These are phyloP conservation scores for Botrytis galanthina DNA, from an alignment of 2,329 filamentous ascomycete species.

Conservation along the genomic window DNA sequence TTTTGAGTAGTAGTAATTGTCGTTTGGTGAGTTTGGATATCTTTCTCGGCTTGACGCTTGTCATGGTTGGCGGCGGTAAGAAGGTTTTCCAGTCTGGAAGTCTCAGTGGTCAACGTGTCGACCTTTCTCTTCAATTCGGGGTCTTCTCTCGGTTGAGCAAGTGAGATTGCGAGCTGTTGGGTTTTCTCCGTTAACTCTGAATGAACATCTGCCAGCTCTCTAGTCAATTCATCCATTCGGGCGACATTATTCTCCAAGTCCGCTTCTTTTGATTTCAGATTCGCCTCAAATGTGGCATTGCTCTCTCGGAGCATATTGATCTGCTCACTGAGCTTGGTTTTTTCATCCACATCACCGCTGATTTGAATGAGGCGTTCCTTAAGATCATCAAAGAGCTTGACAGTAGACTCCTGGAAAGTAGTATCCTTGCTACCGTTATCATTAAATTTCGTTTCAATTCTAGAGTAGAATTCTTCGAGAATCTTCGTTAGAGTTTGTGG, in stretches of 20 bases:
- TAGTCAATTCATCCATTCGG: conserved; percentile 26
- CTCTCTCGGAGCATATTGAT: conserved; percentile 29
- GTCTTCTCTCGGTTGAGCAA: conserved; percentile 29
- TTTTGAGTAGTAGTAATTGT: conserved; percentile 19
- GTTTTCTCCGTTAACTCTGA: conserved; percentile 27
- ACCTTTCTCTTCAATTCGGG: conserved; percentile 25
- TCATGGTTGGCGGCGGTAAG: conserved; percentile 39
- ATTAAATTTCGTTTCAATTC: conserved; percentile 26
- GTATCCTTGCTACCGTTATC: conserved; percentile 14
- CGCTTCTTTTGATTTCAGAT: conserved; percentile 21
- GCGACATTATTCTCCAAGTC: conserved; percentile 23
- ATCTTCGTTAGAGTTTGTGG: conserved; percentile 26
- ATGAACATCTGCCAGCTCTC: conserved; percentile 25
- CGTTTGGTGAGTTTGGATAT: conserved; percentile 22
- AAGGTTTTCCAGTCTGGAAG: conserved; percentile 31
- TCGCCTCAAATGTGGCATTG: conserved; percentile 26
- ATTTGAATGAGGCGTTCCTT: conserved; percentile 29
- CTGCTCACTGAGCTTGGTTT: conserved; percentile 25
- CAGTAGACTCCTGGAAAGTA: conserved; percentile 23
- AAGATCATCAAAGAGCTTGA: conserved; percentile 27
- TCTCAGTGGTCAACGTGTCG: conserved; percentile 31
- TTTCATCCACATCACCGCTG: conserved; percentile 24
- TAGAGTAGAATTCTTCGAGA: conserved; percentile 31
- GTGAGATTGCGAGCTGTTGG: conserved; percentile 27
- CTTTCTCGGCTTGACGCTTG: conserved; percentile 26